A percentile compares a stretch with the other conserved stretches of the same genome.
These are phyloP conservation scores for Rossbeevera mucosa DNA, from an alignment of 768 basidiomycete species.

Conservation along the genomic window DNA sequence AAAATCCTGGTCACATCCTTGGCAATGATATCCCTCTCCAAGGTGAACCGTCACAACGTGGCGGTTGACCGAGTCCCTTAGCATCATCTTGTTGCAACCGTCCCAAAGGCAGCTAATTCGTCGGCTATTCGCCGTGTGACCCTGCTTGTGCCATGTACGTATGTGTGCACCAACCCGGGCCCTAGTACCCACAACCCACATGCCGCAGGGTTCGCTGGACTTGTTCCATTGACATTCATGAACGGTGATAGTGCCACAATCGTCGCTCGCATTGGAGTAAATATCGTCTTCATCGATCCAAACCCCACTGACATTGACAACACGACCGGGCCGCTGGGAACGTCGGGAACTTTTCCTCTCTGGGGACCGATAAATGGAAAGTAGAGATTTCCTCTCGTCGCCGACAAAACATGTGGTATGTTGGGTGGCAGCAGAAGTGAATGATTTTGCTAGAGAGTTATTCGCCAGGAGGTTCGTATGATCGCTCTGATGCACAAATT, in stretches of 20 bases:
- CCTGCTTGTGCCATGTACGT: constrained; percentile 1
- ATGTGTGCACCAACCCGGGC: not conserved
- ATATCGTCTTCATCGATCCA: constrained; percentile 5
- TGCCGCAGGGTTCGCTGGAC: not conserved
- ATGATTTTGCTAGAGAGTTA: not conserved
- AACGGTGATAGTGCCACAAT: not conserved
- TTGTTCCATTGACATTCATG: constrained; percentile 4
- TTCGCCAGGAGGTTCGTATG: not conserved
- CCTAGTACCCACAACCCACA: constrained; percentile 3
- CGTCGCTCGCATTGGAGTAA: not conserved
- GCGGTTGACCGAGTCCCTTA: not conserved
- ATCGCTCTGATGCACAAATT: not conserved
- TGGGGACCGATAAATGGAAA: not conserved
- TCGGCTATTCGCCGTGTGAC: not conserved
- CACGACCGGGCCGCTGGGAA: not conserved
- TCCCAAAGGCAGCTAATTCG: not conserved
- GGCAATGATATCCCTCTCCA: not conserved
- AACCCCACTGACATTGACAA: not conserved
- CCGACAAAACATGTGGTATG: not conserved
- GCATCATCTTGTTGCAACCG: not conserved
- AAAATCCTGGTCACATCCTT: not conserved
- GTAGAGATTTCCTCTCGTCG: not conserved
- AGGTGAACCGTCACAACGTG: constrained; percentile 5
- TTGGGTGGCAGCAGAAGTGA: not conserved
- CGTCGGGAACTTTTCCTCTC: not conserved